A percentile compares a stretch with the other conserved stretches of the same genome.
Conservation (phyloP, 2,329 filamentous ascomycete genomes). For the Curvularia lunata region DNA sequence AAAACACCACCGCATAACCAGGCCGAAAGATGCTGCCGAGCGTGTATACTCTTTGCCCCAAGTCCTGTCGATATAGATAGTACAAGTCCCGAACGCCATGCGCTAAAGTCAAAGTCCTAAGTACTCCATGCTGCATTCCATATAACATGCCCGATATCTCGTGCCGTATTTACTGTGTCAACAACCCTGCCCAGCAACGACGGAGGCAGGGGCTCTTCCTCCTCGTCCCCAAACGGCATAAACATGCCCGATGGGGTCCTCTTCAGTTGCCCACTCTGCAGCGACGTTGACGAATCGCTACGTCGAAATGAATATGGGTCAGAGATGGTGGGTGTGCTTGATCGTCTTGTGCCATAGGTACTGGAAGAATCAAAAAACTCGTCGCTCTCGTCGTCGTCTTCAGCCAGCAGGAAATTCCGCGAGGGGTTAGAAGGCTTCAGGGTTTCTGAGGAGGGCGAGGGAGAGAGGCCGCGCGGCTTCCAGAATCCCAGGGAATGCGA, state of each 20-base stretch:
- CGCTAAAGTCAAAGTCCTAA: slow-evolving; percentile 35
- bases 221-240: slow-evolving; percentile 82
- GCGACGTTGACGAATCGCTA: slow-evolving; percentile 24
- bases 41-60: slow-evolving; percentile 26
- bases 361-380: slow-evolving; percentile 54
- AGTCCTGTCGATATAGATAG: slow-evolving; percentile 25
- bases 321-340: slow-evolving; percentile 46
- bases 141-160: slow-evolving; percentile 69
- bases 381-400: slow-evolving; percentile 58
- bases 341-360: slow-evolving; percentile 44
- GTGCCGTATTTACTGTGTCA: slow-evolving; percentile 74
- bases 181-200: slow-evolving; percentile 80
- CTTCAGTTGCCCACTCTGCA: slow-evolving; percentile 64
- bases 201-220: slow-evolving; percentile 61
- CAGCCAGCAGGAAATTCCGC: slow-evolving; percentile 68
- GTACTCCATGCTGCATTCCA: slow-evolving; percentile 71
- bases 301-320: slow-evolving; percentile 29
- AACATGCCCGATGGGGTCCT: slow-evolving; percentile 88
- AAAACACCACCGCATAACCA: slow-evolving; percentile 28
- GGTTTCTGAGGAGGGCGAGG: slow-evolving; percentile 83
- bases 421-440: slow-evolving; percentile 73
- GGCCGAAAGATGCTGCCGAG: slow-evolving; percentile 20
- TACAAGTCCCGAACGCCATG: slow-evolving; percentile 33
- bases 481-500: slow-evolving; percentile 54
- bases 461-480: slow-evolving; percentile 61